Evolutionary conservation across 2,329 filamentous ascomycete genomes (phyloP).

Genomic region (Venturia effusa): DNA sequence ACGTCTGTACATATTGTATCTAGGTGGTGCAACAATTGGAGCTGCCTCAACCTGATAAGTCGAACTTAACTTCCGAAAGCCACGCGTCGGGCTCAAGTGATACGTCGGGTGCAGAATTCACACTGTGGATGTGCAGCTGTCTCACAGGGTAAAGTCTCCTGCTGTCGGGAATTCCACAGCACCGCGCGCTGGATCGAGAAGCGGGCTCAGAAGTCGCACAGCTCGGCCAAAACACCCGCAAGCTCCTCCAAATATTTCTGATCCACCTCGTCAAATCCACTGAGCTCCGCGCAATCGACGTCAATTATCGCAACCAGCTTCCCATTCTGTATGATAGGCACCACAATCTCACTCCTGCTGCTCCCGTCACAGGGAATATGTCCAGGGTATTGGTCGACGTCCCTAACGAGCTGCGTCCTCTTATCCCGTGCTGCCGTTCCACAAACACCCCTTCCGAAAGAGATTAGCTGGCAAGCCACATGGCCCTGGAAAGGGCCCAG

Average conservation of each 20-base stretch:
- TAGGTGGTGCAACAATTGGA: too few relatives aligned
- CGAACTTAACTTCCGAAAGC: too few relatives aligned
- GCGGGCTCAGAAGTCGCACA: conserved; percentile 47
- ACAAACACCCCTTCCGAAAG: conserved; percentile 64
- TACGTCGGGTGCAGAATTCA: background rate
- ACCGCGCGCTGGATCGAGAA: background rate
- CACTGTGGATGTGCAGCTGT: background rate
- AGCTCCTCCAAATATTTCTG: conserved; percentile 54
- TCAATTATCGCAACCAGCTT: conserved; percentile 66
- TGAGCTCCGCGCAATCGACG: conserved; percentile 58
- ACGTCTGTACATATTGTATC: too few relatives aligned
- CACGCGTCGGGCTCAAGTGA: too few relatives aligned
- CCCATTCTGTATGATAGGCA: conserved; percentile 51
- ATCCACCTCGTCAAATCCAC: conserved; percentile 62
- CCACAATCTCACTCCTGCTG: conserved; percentile 71
- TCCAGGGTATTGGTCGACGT: conserved; percentile 65
- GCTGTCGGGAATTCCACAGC: background rate
- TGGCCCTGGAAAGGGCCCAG: conserved; percentile 74
- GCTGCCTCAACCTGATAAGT: too few relatives aligned
- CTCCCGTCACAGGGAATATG: conserved; percentile 75
- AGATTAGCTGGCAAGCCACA: conserved; percentile 66
- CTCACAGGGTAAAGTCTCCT: background rate
- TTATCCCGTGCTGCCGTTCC: conserved; percentile 53
- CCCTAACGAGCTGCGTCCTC: conserved; percentile 52
- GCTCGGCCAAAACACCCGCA: conserved; percentile 45